Evolutionary conservation across 208 protist genomes (phyloP).

Genomic region (Wallacemonas sp.): DNA sequence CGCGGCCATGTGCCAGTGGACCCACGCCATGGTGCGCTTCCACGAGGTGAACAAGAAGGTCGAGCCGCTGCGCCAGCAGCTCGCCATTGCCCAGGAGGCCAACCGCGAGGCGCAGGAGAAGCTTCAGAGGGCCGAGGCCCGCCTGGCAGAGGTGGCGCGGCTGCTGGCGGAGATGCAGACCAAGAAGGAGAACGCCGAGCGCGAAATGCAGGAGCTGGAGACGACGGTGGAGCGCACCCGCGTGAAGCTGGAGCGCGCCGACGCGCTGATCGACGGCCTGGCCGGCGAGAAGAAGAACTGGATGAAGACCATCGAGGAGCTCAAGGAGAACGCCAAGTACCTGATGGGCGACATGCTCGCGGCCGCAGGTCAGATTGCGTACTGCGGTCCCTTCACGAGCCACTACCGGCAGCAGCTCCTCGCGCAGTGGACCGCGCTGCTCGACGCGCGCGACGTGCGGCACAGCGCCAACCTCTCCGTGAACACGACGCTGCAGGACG

Average conservation of each 20-base stretch:
- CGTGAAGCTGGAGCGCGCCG: slow-evolving; percentile 94
- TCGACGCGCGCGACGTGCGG: slow-evolving; percentile 74
- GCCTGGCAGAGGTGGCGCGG: slow-evolving; percentile 92
- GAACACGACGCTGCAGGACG: slow-evolving; percentile 93
- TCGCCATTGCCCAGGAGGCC: slow-evolving; percentile 92
- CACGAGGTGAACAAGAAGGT: slow-evolving; percentile 96
- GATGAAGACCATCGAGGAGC: slow-evolving; percentile 86
- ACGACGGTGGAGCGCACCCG: slow-evolving; percentile 93
- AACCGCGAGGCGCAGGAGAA: slow-evolving; percentile 92
- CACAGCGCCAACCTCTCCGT: slow-evolving; percentile 90
- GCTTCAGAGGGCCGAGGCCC: slow-evolving; percentile 87
- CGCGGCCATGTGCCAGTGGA: slow-evolving; percentile 98
- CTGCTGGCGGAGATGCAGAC: slow-evolving; percentile 93
- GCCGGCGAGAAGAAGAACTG: slow-evolving; percentile 96
- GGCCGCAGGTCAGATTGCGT: slow-evolving; percentile 95
- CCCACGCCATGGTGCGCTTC: slow-evolving; percentile 98
- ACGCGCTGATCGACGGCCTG: slow-evolving; percentile 96
- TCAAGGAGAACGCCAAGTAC: slow-evolving; percentile 86
- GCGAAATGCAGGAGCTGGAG: slow-evolving; percentile 95
- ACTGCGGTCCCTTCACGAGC: slow-evolving; percentile 96
- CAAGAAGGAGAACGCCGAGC: slow-evolving; percentile 91
- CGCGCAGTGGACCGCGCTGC: slow-evolving; percentile 78
- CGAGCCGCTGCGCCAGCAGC: slow-evolving; percentile 88
- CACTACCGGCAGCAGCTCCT: slow-evolving; percentile 91
- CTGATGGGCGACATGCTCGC: slow-evolving; percentile 96